Evolutionary conservation across 1,139 yeast genomes (phyloP), one percentile per base, ranked within the genome.

Genomic region (Nakaseomyces sp.): DNA sequence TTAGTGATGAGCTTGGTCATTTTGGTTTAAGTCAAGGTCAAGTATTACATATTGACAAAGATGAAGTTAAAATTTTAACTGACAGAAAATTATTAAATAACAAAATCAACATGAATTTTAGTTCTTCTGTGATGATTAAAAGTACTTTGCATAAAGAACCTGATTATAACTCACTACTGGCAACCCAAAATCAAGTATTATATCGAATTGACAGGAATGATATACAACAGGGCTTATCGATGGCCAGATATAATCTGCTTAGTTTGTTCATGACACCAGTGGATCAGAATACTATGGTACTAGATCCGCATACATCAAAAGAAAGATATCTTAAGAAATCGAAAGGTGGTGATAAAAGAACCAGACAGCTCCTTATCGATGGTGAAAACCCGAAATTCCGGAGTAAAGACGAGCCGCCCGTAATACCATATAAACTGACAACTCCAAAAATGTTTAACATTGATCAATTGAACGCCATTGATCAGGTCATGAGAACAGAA

Each of bases 131-230:
- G 7, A 35, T 20, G 38, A 22, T 35, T 16, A 35, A 20, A 20
- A 35, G 38, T 22, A 22, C 38, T 22, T n/a, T 35, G 17, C 28
- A 35, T 15, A 9, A 19, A 5, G 29, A 28, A 1, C n/a, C 44
- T 12, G 40, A 37, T 32, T 42, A 43, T 18, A 30, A 38, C 6
- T 37, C 44, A 8, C 29, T 42, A 2, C 18, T 50, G 24, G 39
- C 41, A 5, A 43, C 48, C 6, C 58, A 55, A 45, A 54, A 55
- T 37, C 25, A 39, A 39, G 50, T 48, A 42, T 45, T 56, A 32
- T 86, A 74, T 55, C 70, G 97, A 46, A 69, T 91, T 30, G 97
- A 91, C 60, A 80, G 77, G 54, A 95, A 89, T 61, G 88, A 81
- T 43, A 74, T 81, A 69, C 79, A 75, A 47, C 79, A 77, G 54